Base-by-base conservation (phyloP, 2,329 filamentous ascomycete genomes). In the Phialemonium atrogriseum region DNA sequence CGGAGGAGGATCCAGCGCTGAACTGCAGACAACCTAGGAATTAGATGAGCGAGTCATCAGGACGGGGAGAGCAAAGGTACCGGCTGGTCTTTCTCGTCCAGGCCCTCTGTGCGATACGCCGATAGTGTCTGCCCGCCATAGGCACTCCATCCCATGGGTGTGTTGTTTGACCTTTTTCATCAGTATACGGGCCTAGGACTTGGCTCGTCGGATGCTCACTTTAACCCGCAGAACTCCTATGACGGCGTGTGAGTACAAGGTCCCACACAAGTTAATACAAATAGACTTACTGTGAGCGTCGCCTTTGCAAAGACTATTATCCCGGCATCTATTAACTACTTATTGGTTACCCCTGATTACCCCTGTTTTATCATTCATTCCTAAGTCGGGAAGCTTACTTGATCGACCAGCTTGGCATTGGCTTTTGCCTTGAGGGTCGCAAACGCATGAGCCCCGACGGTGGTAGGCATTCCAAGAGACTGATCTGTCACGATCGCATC, bases 271-370 rank as follows among this genome's bases (percentile, higher is more conserved):
- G 17, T 21, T 11, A 20, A 22, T 17, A 29, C 4, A 10, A 7
- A 10, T 13, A 10, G 9, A 30, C 28, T 5, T 23, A 30, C 28
- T 7, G 58, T 60, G 14, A 65, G 39, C 34, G 62, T 64, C 3
- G 53, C 46, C 40, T 62, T 64, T 1, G 55, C 60, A 8, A 64
- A 40, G 10, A 65, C 48, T 20, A 64, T 57, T 26, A 60, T 45
- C n/a, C 60, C 60, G 21, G 50, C 45, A 9, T 51, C 48, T 18
- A 54, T 39, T 5, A 63, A 36, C 28, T 30, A 4, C 5, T 20
- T 9, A 9, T 19, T 54, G 15, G 11, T 6, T 22, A n/a, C n/a
- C 15, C 11, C 22, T 32, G 1, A 23, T n/a, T 5, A 10, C 14
- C n/a, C 16, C 30, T 16, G 13, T 10, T 18, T 23, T n/a, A n/a